Evolutionary conservation across 2,329 filamentous ascomycete species (phyloP).

Genomic region (Epichloe gansuensis): DNA sequence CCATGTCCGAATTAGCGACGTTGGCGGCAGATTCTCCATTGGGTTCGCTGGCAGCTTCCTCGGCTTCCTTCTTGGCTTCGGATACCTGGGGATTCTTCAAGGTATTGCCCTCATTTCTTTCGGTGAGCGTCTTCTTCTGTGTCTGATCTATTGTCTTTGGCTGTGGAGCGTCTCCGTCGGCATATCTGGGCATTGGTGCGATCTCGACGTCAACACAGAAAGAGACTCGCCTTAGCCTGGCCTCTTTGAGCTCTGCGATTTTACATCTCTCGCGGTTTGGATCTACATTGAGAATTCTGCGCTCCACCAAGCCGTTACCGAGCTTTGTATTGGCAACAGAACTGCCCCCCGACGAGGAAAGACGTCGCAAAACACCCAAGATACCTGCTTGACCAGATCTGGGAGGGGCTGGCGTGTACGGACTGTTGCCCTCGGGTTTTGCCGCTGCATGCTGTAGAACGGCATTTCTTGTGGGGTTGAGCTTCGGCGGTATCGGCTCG

Average conservation of each 20-base stretch:
- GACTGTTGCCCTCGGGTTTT: slow-evolving; percentile 45
- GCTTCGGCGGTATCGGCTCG: slow-evolving; percentile 35
- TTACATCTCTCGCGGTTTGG: slow-evolving; percentile 64
- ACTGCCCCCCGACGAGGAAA: slow-evolving; percentile 54
- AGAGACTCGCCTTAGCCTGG: slow-evolving; percentile 74
- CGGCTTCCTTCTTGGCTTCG: slow-evolving; percentile 34
- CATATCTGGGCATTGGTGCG: slow-evolving; percentile 70
- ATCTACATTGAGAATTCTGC: slow-evolving; percentile 76
- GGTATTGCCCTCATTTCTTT: slow-evolving; percentile 62
- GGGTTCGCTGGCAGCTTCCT: slow-evolving; percentile 10
- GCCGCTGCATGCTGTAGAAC: slow-evolving; percentile 42
- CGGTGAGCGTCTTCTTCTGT: slow-evolving; percentile 49
- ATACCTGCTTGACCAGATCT: slow-evolving; percentile 58
- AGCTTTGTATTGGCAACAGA: slow-evolving; percentile 15
- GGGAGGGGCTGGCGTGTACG: slow-evolving; percentile 64
- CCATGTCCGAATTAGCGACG: not conserved
- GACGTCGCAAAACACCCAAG: slow-evolving; percentile 65
- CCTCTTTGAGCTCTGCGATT: slow-evolving; percentile 64
- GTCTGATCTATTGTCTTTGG: slow-evolving; percentile 31
- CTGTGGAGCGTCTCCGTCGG: slow-evolving; percentile 40
- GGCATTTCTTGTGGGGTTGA: slow-evolving; percentile 41
- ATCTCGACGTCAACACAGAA: slow-evolving; percentile 98
- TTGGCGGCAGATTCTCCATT: not conserved
- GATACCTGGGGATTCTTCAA: slow-evolving; percentile 52
- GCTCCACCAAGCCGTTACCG: slow-evolving; percentile 59